Percentiles rank a stretch among this genome's conserved stretches.
These are phyloP conservation scores for Rhodotorula sp. DNA, from an alignment of 1,284 basidiomycete species.

Conservation along the genomic window DNA sequence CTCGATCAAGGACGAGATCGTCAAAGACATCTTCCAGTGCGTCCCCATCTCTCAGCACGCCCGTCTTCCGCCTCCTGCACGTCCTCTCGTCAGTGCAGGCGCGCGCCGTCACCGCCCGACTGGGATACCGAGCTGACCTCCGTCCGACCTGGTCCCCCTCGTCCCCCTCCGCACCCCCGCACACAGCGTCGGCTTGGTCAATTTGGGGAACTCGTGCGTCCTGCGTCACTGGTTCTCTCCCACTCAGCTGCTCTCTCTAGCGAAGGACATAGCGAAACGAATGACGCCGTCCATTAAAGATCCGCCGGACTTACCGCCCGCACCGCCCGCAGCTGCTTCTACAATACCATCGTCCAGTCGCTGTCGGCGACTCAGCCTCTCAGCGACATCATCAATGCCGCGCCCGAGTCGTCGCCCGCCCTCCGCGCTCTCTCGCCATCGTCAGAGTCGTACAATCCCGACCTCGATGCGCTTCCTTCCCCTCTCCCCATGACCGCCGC, in stretches of 20 bases:
- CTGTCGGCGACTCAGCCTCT: constrained; percentile 47
- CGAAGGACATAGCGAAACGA: background rate
- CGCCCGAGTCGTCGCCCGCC: constrained; percentile 43
- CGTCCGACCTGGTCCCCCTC: background rate
- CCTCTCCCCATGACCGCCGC: constrained; percentile 45
- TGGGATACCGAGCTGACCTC: background rate
- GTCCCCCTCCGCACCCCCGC: background rate
- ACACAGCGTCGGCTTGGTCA: constrained; percentile 44
- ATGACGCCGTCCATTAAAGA: background rate
- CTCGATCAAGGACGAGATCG: constrained; percentile 25
- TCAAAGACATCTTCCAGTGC: constrained; percentile 36
- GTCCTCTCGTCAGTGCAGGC: no score
- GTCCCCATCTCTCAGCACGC: background rate
- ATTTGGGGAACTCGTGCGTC: constrained; percentile 45
- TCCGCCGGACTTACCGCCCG: background rate
- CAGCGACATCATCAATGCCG: constrained; percentile 43
- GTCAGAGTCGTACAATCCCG: constrained; percentile 32
- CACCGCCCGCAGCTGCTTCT: constrained; percentile 45
- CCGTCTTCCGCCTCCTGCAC: no score
- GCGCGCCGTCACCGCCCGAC: background rate
- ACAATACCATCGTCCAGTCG: constrained; percentile 50
- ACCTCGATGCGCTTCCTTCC: constrained; percentile 41
- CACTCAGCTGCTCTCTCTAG: no score
- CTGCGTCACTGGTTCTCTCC: no score
- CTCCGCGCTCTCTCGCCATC: constrained; percentile 38